These are phyloP conservation scores for Viola pubescens DNA, from an alignment of 441 rosid species.

Conservation along the genomic window DNA sequence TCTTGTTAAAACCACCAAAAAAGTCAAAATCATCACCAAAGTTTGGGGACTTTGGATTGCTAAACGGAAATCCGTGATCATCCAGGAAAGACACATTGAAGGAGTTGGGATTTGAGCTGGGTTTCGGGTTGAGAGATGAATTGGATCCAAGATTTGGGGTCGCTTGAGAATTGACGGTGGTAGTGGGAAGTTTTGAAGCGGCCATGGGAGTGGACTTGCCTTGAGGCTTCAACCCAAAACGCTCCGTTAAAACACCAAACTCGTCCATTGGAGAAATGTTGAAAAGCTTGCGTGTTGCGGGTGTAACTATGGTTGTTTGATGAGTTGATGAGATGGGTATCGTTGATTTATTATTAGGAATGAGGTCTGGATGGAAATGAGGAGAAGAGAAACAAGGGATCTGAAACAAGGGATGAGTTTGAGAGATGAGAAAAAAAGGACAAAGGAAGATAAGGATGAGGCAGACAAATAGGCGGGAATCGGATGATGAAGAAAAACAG, in stretches of 20 bases:
- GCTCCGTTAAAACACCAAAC: constrained; percentile 78
- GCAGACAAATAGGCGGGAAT: constrained; percentile 23
- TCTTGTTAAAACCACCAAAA: constrained; percentile 38
- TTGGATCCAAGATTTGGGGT: constrained; percentile 25
- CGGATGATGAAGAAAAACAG: constrained; percentile 8
- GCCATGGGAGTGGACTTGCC: constrained; percentile 92
- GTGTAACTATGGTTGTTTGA: not conserved
- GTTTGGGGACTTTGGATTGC: constrained; percentile 19
- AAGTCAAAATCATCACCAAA: constrained; percentile 37
- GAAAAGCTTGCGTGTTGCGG: not conserved
- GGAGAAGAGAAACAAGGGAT: not conserved
- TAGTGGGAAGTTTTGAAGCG: constrained; percentile 36
- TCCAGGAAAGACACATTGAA: constrained; percentile 23
- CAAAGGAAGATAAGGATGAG: not conserved
- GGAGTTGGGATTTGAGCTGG: constrained; percentile 30
- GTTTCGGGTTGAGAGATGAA: constrained; percentile 16
- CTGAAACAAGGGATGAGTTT: not conserved
- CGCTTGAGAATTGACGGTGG: constrained; percentile 10
- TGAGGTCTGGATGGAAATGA: not conserved
- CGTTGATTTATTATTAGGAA: not conserved
- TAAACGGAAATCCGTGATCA: constrained; percentile 24
- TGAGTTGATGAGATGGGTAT: not conserved
- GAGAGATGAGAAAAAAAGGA: not conserved
- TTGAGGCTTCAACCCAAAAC: constrained; percentile 73
- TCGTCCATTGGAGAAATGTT: constrained; percentile 44